Percentiles rank a stretch among this genome's conserved stretches.
These are phyloP conservation scores for Tausonia pullulans DNA, from an alignment of 1,284 basidiomycete genomes.

Conservation along the genomic window DNA sequence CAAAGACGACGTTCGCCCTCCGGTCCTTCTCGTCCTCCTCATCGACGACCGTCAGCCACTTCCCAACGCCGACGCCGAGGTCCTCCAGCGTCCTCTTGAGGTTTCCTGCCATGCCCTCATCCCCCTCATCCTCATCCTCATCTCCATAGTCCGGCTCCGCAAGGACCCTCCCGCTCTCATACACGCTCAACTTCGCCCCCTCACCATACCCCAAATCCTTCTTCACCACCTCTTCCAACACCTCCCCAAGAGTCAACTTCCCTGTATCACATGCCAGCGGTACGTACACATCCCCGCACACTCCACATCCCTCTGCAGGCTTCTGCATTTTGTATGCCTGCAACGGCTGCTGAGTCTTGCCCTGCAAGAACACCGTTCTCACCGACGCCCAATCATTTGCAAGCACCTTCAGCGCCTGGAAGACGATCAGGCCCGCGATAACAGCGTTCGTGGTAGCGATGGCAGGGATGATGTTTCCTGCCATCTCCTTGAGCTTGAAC, in stretches of 20 bases:
- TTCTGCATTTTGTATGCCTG: slow-evolving; percentile 50
- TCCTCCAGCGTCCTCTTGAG: slow-evolving; percentile 29
- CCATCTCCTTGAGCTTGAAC: slow-evolving; percentile 99
- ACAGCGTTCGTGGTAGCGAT: slow-evolving; percentile 99
- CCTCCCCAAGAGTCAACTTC: slow-evolving; percentile 54
- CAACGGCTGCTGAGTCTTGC: slow-evolving; percentile 61
- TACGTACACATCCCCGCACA: slow-evolving; percentile 78
- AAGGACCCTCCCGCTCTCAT: slow-evolving; percentile 66
- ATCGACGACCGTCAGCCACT: slow-evolving; percentile 75
- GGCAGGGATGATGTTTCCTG: slow-evolving; percentile 97
- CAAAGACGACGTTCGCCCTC: slow-evolving; percentile 59
- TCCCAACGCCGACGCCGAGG: slow-evolving; percentile 35
- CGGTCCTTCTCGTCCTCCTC: slow-evolving; percentile 58
- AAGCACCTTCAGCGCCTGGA: slow-evolving; percentile 79
- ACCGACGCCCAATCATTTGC: slow-evolving; percentile 41
- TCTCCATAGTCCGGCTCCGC: slow-evolving; percentile 75
- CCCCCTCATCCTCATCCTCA: slow-evolving; percentile 39
- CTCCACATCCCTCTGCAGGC: slow-evolving; percentile 64
- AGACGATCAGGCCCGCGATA: slow-evolving; percentile 83
- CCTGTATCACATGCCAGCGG: slow-evolving; percentile 57
- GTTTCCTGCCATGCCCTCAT: slow-evolving; percentile 39
- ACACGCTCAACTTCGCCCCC: slow-evolving; percentile 53
- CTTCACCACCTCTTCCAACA: slow-evolving; percentile 51
- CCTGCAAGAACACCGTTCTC: slow-evolving; percentile 62
- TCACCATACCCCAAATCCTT: slow-evolving; percentile 16